Evolutionary conservation across 2,329 filamentous ascomycete species (phyloP).

Genomic region (Hypocreales sp.): DNA sequence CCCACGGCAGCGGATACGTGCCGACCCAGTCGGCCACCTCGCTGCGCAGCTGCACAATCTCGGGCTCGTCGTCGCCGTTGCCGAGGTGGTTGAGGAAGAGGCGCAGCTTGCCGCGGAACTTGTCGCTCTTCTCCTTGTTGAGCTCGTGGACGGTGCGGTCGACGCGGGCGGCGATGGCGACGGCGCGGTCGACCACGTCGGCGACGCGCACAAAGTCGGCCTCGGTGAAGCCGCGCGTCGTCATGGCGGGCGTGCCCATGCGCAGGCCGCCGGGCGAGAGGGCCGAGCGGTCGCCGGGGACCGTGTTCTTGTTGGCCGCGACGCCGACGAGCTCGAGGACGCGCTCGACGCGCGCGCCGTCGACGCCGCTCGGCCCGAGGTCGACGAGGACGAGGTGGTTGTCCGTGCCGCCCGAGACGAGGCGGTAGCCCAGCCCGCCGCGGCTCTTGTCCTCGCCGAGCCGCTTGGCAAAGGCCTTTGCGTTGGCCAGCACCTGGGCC

Average conservation of each 20-base stretch:
- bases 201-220: conserved; percentile 79
- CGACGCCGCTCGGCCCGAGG: conserved; percentile 74
- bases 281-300: conserved; percentile 86
- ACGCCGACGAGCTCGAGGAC: conserved; percentile 87
- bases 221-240: conserved; percentile 79
- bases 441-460: conserved; percentile 54
- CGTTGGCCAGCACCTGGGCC: conserved; percentile 75
- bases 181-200: conserved; percentile 71
- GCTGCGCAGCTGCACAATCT: conserved; percentile 56
- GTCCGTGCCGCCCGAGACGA: conserved; percentile 90
- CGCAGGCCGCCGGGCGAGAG: conserved; percentile 85
- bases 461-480: conserved; percentile 66
- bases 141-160: conserved; percentile 57
- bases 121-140: conserved; percentile 51
- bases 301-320: conserved; percentile 98
- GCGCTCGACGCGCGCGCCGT: conserved; percentile 79
- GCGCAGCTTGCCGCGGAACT: conserved; percentile 48
- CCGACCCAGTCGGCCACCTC: conserved; percentile 70
- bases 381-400: conserved; percentile 93
- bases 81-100: conserved; percentile 54
- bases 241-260: conserved; percentile 96
- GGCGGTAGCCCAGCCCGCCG: conserved; percentile 67
- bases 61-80: conserved; percentile 49
- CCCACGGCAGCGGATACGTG: conserved; percentile 59
- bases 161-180: conserved; percentile 61